Conservation (phyloP, 495 filamentous ascomycete species). For the Neurospora tetraspora region DNA sequence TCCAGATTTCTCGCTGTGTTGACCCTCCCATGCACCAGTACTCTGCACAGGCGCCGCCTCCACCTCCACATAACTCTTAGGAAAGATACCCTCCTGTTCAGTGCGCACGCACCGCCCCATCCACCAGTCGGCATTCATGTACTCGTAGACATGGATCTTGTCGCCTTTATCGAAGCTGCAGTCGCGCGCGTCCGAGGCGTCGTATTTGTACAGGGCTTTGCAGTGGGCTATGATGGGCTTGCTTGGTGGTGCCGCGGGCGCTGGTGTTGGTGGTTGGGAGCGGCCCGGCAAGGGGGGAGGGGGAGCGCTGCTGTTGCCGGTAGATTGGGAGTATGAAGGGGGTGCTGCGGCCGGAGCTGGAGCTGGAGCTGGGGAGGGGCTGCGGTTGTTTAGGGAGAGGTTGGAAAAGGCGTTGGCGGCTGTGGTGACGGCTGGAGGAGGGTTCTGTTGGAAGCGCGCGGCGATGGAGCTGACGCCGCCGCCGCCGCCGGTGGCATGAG, state of each 20-base stretch:
- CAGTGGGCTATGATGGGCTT: conserved; percentile 58
- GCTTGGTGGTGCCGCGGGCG: conserved; percentile 28
- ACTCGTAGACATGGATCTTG: conserved; percentile 66
- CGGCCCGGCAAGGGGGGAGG: conserved; percentile 46
- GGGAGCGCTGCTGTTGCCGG: conserved; percentile 32
- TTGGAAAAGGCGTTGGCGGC: conserved; percentile 28
- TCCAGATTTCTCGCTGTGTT: not conserved
- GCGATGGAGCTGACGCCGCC: conserved; percentile 29
- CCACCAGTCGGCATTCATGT: conserved; percentile 98
- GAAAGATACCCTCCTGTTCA: conserved; percentile 81
- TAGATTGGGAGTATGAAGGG: conserved; percentile 42
- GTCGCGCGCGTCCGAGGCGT: conserved; percentile 67
- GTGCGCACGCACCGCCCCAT: conserved; percentile 74
- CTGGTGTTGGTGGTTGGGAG: conserved; percentile 29
- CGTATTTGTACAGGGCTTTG: conserved; percentile 77
- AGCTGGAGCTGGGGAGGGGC: not conserved
- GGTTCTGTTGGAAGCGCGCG: conserved; percentile 15
- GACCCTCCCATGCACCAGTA: not conserved
- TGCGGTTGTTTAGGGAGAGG: conserved; percentile 34
- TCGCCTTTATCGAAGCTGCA: conserved; percentile 67
- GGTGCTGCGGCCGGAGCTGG: conserved; percentile 18
- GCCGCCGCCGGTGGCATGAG: conserved; percentile 59
- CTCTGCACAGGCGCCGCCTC: conserved; percentile 7
- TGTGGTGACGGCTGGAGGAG: conserved; percentile 15
- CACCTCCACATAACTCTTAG: conserved; percentile 71